These are phyloP conservation scores for Orbilia javanica DNA, from an alignment of 2,329 filamentous ascomycete genomes.

Conservation along the genomic window DNA sequence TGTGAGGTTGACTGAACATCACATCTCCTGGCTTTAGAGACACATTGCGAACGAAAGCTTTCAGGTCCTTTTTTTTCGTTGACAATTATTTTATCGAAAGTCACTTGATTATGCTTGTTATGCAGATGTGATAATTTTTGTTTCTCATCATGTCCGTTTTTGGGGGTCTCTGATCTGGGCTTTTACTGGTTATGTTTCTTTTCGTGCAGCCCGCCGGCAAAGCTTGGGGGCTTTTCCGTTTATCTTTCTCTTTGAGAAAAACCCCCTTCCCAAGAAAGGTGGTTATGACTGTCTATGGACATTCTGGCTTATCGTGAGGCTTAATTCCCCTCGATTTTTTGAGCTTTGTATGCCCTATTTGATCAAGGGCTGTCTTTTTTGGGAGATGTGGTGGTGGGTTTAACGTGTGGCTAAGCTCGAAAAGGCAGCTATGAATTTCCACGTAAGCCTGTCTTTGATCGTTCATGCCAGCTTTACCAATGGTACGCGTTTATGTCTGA, in stretches of 20 bases:
- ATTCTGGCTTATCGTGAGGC: neutral
- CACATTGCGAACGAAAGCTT: neutral
- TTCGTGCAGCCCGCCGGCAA: neutral
- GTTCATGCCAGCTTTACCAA: slow-evolving; percentile 8
- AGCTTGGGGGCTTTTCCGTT: neutral
- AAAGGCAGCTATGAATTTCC: slow-evolving; percentile 12
- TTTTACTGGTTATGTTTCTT: neutral
- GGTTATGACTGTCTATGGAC: neutral
- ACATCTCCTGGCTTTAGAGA: neutral
- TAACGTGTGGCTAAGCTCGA: slow-evolving; percentile 1
- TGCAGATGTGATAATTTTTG: slow-evolving; percentile 12
- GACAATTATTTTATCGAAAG: neutral
- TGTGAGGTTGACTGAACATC: slow-evolving; percentile 1
- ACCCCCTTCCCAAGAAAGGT: neutral
- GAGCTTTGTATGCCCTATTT: neutral
- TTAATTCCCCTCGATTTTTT: neutral
- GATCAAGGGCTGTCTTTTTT: slow-evolving; percentile 2
- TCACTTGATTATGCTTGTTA: slow-evolving; percentile 6
- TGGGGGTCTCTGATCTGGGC: neutral
- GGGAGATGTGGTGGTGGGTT: neutral
- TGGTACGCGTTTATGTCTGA: slow-evolving; percentile 15
- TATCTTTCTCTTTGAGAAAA: neutral
- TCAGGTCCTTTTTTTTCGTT: neutral
- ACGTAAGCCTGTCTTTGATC: slow-evolving; percentile 18
- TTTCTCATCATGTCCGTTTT: neutral